Base-by-base conservation (phyloP, 2,329 filamentous ascomycete genomes). In the Aspergillus fumigatiaffinis region DNA sequence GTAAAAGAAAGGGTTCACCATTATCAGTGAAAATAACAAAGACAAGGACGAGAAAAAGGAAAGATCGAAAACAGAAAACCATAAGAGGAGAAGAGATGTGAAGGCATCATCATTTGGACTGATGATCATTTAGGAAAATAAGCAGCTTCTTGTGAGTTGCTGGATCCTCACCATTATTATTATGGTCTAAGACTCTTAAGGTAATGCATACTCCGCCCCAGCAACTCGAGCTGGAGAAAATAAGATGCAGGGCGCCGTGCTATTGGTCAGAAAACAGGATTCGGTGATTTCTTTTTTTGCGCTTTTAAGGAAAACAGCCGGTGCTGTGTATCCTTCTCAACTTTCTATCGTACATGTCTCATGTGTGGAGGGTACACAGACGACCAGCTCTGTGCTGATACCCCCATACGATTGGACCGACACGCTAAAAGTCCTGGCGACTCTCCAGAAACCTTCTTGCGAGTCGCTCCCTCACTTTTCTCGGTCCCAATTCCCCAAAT, bases 371-470 rank as follows among this genome's bases (percentile, higher is more conserved):
- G 21, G 44, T 44, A 51, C 51, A 54, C 55, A 49, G 14, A 51
- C 28, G n/a, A 29, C 51, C 25, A 20, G 10, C n/a, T 32, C 17
- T 25, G 32, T n/a, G 38, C 26, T 32, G 41, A n/a, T n/a, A n/a
- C n/a, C n/a, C n/a, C n/a, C n/a, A n/a, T n/a, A n/a, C n/a, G n/a
- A n/a, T 28, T 54, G 42, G 54, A 41, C 51, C 41, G 56, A 57
- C 53, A 54, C 60, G 60, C 58, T 61, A 57, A 58, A 62, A 58
- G 62, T 56, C 54, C 54, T 58, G 57, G 55, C 53, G 26, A 52
- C 26, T 26, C 25, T 26, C 25, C 25, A 6, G 25, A 26, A 48
- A 42, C 47, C 54, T 55, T 54, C 42, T 44, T 52, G 38, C 32
- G 14, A 35, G 32, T 17, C 12, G 12, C 32, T 35, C 12, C 14